Conservation (phyloP, 139 green algal genomes). For the Zygnema cylindricum region DNA sequence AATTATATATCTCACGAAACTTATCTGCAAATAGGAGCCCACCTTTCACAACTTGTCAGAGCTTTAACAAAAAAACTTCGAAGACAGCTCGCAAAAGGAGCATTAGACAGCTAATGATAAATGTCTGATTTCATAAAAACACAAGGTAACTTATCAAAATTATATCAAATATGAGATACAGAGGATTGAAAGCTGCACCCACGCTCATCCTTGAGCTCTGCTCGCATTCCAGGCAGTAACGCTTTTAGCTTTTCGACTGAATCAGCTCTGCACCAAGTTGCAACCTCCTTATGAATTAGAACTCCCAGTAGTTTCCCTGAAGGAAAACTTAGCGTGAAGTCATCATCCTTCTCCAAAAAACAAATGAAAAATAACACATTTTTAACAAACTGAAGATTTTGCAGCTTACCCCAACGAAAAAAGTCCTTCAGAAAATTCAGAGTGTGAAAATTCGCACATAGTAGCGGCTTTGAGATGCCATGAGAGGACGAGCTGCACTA, state of each 20-base stretch:
- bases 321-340: too few species aligned
- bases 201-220: slow-evolving; percentile 61
- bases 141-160: too few species aligned
- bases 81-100: too few species aligned
- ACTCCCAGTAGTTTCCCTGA: too few species aligned
- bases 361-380: too few species aligned
- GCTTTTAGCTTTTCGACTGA: slow-evolving; percentile 54
- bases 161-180: slow-evolving; percentile 10
- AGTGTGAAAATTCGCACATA: slow-evolving; percentile 87
- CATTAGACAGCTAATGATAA: too few species aligned
- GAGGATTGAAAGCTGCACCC: background rate
- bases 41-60: slow-evolving; percentile 21
- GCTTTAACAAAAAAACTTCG: too few species aligned
- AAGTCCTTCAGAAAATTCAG: slow-evolving; percentile 78
- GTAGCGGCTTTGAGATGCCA: slow-evolving; percentile 79
- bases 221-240: slow-evolving; percentile 43
- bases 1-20: slow-evolving; percentile 66
- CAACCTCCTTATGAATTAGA: too few species aligned
- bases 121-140: too few species aligned
- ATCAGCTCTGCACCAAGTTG: slow-evolving; percentile 52
- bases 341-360: too few species aligned
- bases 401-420: slow-evolving; percentile 38
- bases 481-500: slow-evolving; percentile 82
- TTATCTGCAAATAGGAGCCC: slow-evolving; percentile 54
- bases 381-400: background rate